These are phyloP conservation scores for Euphorbia tirucalli DNA, from an alignment of 345 rosid genomes.

Conservation along the genomic window DNA sequence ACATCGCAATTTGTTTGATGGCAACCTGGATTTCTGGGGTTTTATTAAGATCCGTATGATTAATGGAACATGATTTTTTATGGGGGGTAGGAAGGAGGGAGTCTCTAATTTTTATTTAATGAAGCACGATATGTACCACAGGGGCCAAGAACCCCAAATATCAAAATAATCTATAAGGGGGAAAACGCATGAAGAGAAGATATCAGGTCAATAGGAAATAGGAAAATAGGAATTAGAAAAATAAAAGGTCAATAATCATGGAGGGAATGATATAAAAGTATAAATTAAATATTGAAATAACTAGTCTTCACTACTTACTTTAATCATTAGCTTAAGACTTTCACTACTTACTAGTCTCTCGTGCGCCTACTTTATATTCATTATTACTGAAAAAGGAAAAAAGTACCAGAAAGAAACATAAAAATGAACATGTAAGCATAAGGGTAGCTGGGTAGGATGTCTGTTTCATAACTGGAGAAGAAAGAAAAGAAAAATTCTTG, in stretches of 20 bases:
- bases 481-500: too few species aligned
- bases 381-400: constrained; percentile 3
- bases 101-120: background rate
- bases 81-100: background rate
- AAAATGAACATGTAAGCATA: too few species aligned
- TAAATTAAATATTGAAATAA: background rate
- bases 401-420: constrained; percentile 6
- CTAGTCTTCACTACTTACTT: constrained; percentile 5
- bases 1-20: background rate
- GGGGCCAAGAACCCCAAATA: constrained; percentile 18
- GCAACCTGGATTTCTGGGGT: background rate
- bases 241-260: background rate
- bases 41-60: constrained; percentile 11
- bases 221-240: background rate
- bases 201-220: too few species aligned
- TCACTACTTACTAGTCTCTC: background rate
- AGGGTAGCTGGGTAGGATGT: too few species aligned
- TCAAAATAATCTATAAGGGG: background rate
- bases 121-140: background rate
- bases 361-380: background rate
- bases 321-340: background rate
- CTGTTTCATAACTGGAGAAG: too few species aligned
- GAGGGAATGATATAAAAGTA: background rate
- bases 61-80: constrained; percentile 16
- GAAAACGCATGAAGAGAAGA: background rate